Base-by-base conservation (phyloP, 2,329 filamentous ascomycete species). In the Cladosporium sp. region DNA sequence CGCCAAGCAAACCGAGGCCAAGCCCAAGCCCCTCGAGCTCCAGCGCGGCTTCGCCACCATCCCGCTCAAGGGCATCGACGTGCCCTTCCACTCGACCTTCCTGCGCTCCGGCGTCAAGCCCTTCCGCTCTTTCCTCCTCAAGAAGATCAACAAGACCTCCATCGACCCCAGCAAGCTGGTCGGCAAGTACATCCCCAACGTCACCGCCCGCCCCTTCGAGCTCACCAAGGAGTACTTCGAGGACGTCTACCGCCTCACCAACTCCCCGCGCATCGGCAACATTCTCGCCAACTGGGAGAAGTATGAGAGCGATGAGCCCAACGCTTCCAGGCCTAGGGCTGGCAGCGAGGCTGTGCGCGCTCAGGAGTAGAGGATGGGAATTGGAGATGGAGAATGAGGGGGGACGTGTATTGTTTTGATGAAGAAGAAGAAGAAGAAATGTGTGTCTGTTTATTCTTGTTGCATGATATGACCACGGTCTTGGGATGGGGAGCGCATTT, bases 81-180 rank as follows among this genome's bases (percentile, higher is more conserved):
- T 97, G 67, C 93, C 93, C 39, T 99, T 99, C 88, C 93, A 99
- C 80, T 93, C 88, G 62, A 99, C 93, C 15, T 99, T 99, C 80
- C 76, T 99, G 73, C 88, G 95, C 50, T 96, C 90, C 34, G 95
- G 93, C 64, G 93, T 99, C 71, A 99, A 99, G 80, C 93, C 95
- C 41, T 99, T 99, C 89, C 83, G 93, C 60, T 92, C 86, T 39
- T 99, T 99, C 83, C 73, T 99, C 68, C 85, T 97, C 63, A 99
- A 97, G 88, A 99, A 99, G 83, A 97, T 99, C 76, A 90, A 97
- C 80, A 96, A 95, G 83, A 96, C 91, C 19, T 95, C 88, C 48
- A 97, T 99, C 70, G 93, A 99, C 70, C 93, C 93, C 4, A 87
- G 88, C 69, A 97, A 97, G 80, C 76, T 99, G 65, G 81, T 99